A percentile compares a stretch with the other conserved stretches of the same genome.
Conservation (phyloP, 495 filamentous ascomycete species). For the Staphylotrichum tortipilum region DNA sequence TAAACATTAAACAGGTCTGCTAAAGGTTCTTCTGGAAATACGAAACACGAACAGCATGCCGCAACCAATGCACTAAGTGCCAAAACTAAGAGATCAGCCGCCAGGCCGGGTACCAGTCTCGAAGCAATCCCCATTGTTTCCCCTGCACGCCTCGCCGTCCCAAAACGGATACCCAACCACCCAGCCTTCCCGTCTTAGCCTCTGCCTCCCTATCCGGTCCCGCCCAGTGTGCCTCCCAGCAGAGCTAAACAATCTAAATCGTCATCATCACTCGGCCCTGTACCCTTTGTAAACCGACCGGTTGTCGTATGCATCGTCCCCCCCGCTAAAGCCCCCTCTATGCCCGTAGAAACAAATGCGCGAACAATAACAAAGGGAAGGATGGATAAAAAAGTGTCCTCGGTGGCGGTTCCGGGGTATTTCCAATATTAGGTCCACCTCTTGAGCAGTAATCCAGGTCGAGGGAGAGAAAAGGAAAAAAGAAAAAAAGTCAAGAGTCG, state of each 20-base stretch:
- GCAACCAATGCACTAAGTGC: background rate
- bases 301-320: conserved; percentile 11
- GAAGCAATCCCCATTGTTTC: too few relatives aligned
- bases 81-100: background rate
- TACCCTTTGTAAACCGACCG: background rate
- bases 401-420: conserved; percentile 10
- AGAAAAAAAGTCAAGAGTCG: background rate
- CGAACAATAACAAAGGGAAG: conserved; percentile 1
- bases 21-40: background rate
- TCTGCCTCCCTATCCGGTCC: background rate
- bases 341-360: conserved; percentile 6
- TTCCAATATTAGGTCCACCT: conserved; percentile 10
- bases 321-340: conserved; percentile 5
- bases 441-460: background rate
- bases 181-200: background rate
- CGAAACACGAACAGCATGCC: background rate
- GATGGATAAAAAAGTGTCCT: background rate
- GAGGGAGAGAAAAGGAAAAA: background rate
- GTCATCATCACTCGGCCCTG: conserved; percentile 13
- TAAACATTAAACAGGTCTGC: conserved; percentile 1
- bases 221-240: background rate
- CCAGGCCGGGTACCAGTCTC: background rate
- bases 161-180: background rate
- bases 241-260: conserved; percentile 5
- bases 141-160: background rate